Percentiles rank a stretch among this genome's conserved stretches.
Conservation (phyloP, 2,329 filamentous ascomycete genomes). For the Dryadomyces quercivorus region DNA sequence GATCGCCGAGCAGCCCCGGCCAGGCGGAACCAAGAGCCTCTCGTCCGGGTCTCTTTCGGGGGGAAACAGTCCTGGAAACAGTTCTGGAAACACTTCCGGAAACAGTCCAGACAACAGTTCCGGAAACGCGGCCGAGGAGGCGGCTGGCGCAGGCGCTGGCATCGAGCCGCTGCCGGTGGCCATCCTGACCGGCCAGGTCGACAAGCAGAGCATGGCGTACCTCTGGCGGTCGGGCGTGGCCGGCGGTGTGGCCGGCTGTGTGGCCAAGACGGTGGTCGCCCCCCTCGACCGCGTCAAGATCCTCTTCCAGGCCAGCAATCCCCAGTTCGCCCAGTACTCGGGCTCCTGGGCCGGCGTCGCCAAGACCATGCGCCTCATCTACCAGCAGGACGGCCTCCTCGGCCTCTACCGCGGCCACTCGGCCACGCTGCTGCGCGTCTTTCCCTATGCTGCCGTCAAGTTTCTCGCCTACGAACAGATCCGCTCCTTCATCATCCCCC, state of each 20-base stretch:
- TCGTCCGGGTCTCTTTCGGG: too few species aligned
- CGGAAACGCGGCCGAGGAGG: not conserved
- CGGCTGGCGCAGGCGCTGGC: not conserved
- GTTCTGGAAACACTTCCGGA: too few species aligned
- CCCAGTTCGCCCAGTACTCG: conserved; percentile 85
- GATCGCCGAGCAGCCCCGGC: conserved; percentile 27
- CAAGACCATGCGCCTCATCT: conserved; percentile 76
- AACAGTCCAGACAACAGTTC: not conserved
- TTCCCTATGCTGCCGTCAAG: conserved; percentile 95
- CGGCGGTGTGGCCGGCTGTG: conserved; percentile 83
- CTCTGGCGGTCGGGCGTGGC: conserved; percentile 72
- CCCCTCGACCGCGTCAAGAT: conserved; percentile 98
- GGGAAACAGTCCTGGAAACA: too few species aligned
- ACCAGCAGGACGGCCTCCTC: conserved; percentile 54
- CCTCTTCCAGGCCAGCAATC: conserved; percentile 90
- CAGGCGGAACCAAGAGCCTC: conserved; percentile 19
- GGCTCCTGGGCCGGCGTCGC: conserved; percentile 77
- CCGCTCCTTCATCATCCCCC: conserved; percentile 62
- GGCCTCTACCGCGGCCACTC: conserved; percentile 92
- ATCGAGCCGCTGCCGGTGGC: conserved; percentile 38
- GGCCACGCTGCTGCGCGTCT: conserved; percentile 85
- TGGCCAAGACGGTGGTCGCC: conserved; percentile 92
- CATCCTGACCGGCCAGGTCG: conserved; percentile 32
- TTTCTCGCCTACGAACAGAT: conserved; percentile 98
- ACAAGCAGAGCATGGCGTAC: conserved; percentile 73